These are phyloP conservation scores for Rhodamnia argentea DNA, from an alignment of 345 rosid species.

Conservation along the genomic window DNA sequence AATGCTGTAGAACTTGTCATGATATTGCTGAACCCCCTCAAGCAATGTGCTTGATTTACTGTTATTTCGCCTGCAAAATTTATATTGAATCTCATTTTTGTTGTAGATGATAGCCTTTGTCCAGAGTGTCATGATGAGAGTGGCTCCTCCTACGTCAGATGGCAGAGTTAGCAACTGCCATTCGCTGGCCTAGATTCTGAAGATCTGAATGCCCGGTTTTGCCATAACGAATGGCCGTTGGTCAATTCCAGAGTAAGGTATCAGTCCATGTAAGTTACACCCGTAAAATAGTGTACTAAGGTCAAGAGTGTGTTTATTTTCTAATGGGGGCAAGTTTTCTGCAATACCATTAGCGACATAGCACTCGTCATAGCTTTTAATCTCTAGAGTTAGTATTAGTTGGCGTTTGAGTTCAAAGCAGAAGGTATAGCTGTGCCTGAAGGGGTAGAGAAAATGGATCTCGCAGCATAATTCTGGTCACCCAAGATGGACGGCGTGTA, in stretches of 20 bases:
- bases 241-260: background rate
- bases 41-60: background rate
- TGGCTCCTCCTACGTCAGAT: constrained; percentile 35
- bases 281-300: background rate
- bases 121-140: constrained; percentile 72
- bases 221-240: background rate
- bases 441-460: background rate
- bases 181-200: background rate
- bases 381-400: background rate
- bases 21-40: background rate
- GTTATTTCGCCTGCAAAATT: background rate
- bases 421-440: background rate
- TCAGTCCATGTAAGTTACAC: background rate
- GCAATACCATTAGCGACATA: background rate
- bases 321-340: background rate
- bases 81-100: background rate
- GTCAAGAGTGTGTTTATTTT: background rate
- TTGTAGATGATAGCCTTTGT: constrained; percentile 58
- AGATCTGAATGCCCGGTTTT: background rate
- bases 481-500: background rate
- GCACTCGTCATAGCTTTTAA: background rate
- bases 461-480: background rate
- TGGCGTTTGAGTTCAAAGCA: background rate
- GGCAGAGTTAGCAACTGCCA: constrained; percentile 5
- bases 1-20: background rate